Percentiles rank a stretch among this genome's conserved stretches.
Evolutionary conservation across 305 asterid species (phyloP).

Genomic region (Nicotiana rustica): DNA sequence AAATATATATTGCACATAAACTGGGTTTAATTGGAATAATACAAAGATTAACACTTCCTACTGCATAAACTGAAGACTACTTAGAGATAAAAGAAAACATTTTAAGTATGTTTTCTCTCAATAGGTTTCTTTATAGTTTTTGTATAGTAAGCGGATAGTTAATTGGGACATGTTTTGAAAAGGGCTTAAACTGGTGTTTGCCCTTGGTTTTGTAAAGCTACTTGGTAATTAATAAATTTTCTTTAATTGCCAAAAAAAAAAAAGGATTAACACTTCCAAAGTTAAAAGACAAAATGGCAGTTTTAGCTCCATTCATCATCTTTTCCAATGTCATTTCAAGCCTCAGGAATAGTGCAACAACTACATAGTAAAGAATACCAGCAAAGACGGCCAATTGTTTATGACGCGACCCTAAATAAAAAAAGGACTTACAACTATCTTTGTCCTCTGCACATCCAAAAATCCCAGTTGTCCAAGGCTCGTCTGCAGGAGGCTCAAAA

Average conservation of each 20-base stretch:
- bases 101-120: too few species aligned
- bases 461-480: slow-evolving; percentile 94
- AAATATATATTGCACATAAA: slow-evolving; percentile 29
- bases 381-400: not conserved
- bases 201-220: too few species aligned
- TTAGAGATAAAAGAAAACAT: too few species aligned
- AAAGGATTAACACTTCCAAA: not conserved
- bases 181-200: too few species aligned
- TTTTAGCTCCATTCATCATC: slow-evolving; percentile 9
- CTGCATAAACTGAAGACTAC: too few species aligned
- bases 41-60: not conserved
- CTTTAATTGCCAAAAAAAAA: too few species aligned
- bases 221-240: too few species aligned
- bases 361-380: not conserved
- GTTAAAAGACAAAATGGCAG: not conserved
- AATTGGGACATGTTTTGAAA: too few species aligned
- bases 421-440: slow-evolving; percentile 75
- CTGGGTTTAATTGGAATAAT: not conserved
- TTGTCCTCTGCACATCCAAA: slow-evolving; percentile 79
- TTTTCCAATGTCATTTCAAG: slow-evolving; percentile 18
- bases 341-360: slow-evolving; percentile 11
- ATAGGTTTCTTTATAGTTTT: too few species aligned
- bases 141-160: too few species aligned
- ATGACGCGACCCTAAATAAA: not conserved
- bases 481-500: slow-evolving; percentile 89